Base-by-base conservation (phyloP, 2,329 filamentous ascomycete genomes). In the Fonsecaea monophora region DNA sequence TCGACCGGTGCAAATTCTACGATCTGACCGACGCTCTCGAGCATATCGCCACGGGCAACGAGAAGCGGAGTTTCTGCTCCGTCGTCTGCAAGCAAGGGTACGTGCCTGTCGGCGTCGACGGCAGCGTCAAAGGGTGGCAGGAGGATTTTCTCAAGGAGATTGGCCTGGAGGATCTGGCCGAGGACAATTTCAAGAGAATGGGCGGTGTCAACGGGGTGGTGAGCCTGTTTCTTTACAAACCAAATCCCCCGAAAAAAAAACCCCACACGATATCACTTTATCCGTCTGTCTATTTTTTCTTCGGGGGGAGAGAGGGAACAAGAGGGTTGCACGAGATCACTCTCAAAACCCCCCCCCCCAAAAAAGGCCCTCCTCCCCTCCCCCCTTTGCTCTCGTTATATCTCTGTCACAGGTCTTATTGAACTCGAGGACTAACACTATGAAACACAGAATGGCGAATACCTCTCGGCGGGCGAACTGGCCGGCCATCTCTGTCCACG, bases 101-200 rank as follows among this genome's bases (percentile, higher is more conserved):
- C 76, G 92, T 99, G 1, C 95, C 95, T 0, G 92, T 97, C n/a
- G 95, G 95, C 59, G 93, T 98, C 5, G 95, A 99, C 73, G 94
- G 94, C 56, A 97, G 93, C 78, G 92, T 96, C 65, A 98, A 97
- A 82, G 95, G 95, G 38, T 99, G 95, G 95, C 94, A 98, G 78
- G 91, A 94, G 73, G 94, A 98, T 75, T 99, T 99, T 76, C 88
- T 96, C 71, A 86, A 87, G 35, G 86, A 89, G 8, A 96, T 99
- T 75, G 95, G 95, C 15, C 84, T 99, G n/a, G 86, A 85, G 42
- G 94, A 97, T 71, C 82, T 99, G 64, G 87, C 86, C 56, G 86
- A 96, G 74, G 91, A 97, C 75, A 87, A 96, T 75, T 99, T 96
- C 78, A 91, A 91, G 83, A 89, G 94, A 71, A 91, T 99, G 86